Percentiles rank a stretch among this genome's conserved stretches.
phyloP scores from a whole-genome alignment of 495 filamentous ascomycete species.

The Aspergillus sclerotioniger region DNA sequence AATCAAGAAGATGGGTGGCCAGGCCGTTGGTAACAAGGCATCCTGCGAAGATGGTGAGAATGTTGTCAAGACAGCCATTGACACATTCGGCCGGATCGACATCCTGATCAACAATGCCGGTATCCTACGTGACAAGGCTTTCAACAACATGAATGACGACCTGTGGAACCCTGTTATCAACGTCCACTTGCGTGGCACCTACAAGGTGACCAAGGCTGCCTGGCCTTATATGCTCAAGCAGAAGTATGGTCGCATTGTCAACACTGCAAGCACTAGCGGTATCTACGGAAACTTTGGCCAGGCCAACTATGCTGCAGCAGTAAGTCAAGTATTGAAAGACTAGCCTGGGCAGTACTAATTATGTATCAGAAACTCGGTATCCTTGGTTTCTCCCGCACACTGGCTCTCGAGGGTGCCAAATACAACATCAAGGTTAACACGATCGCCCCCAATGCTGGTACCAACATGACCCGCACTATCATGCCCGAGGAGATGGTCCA shows the following conservation, averaged over 20 bases:
- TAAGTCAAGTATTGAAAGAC: slow-evolving; percentile 41
- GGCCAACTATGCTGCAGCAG: slow-evolving; percentile 93
- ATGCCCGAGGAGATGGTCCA: slow-evolving; percentile 98
- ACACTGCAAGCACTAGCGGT: slow-evolving; percentile 93
- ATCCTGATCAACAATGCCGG: slow-evolving; percentile 97
- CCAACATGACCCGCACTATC: slow-evolving; percentile 91
- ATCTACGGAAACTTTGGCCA: slow-evolving; percentile 99
- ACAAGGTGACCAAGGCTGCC: slow-evolving; percentile 95
- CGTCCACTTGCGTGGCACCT: slow-evolving; percentile 92
- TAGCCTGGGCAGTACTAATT: not conserved
- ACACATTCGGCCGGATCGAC: slow-evolving; percentile 90
- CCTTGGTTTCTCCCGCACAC: slow-evolving; percentile 87
- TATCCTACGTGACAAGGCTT: slow-evolving; percentile 96
- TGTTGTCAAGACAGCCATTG: slow-evolving; percentile 89
- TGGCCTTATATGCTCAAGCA: slow-evolving; percentile 99
- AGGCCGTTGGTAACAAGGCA: slow-evolving; percentile 91
- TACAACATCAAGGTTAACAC: slow-evolving; percentile 99
- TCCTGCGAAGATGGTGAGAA: slow-evolving; percentile 91
- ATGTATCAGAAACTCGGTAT: slow-evolving; percentile 72
- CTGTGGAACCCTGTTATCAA: slow-evolving; percentile 90
- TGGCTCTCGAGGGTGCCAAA: slow-evolving; percentile 91
- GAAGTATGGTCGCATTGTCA: slow-evolving; percentile 95
- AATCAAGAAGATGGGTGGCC: slow-evolving; percentile 84
- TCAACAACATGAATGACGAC: slow-evolving; percentile 94
- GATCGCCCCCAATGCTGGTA: slow-evolving; percentile 96